phyloP scores from a whole-genome alignment of 148 eudicot genomes.

The Cornus suecica region DNA sequence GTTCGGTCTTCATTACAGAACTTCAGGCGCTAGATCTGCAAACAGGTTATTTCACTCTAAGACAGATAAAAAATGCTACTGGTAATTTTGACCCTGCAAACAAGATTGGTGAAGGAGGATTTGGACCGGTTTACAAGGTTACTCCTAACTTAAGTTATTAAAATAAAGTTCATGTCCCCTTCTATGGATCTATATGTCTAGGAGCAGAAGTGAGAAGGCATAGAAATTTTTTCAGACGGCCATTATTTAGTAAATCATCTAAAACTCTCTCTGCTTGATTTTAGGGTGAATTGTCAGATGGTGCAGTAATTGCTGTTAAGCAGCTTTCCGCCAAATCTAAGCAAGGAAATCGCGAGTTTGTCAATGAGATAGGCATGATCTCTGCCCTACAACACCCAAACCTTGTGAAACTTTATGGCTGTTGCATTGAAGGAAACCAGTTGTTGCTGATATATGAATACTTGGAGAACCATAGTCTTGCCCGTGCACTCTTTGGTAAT shows the following conservation, averaged over 20 bases:
- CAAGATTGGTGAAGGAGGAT: conserved; percentile 80
- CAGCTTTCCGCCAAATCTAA: conserved; percentile 68
- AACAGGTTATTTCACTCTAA: conserved; percentile 35
- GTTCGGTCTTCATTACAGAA: conserved; percentile 19
- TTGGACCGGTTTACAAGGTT: conserved; percentile 79
- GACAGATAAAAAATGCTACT: conserved; percentile 48
- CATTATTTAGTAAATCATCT: neutral
- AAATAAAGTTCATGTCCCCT: neutral
- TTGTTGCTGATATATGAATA: conserved; percentile 55
- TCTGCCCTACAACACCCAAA: conserved; percentile 68
- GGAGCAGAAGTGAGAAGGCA: neutral
- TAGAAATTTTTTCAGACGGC: neutral
- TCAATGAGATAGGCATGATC: conserved; percentile 67
- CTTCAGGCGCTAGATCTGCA: conserved; percentile 36
- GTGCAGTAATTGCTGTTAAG: conserved; percentile 61
- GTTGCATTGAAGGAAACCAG: conserved; percentile 70
- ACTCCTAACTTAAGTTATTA: neutral
- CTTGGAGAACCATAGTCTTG: conserved; percentile 65
- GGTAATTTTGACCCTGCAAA: conserved; percentile 47
- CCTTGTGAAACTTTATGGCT: conserved; percentile 66
- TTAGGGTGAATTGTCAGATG: conserved; percentile 57
- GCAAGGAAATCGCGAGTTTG: conserved; percentile 71
- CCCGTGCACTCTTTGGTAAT: conserved; percentile 60
- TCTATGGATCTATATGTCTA: neutral
- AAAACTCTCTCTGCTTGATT: neutral